Conservation (phyloP, 805 yeast species). For the Wickerhamiella sergipiensis region DNA sequence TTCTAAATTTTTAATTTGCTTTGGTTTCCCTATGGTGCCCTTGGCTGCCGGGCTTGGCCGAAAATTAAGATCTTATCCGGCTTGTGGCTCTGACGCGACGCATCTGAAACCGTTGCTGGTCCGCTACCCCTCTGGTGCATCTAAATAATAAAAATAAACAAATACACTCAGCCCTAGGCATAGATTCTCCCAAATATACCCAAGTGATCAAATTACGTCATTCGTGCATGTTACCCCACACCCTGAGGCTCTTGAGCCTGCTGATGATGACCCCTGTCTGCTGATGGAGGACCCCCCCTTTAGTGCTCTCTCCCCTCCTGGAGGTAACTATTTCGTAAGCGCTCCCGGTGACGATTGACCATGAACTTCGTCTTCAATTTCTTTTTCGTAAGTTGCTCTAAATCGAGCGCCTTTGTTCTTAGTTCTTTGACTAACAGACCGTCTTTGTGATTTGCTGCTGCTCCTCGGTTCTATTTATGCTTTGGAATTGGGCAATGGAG, state of each 20-base stretch:
- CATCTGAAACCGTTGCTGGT: neutral
- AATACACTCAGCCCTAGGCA: neutral
- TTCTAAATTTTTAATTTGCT: too few species aligned
- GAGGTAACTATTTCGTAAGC: neutral
- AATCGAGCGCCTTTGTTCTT: too few species aligned
- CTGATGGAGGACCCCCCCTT: too few species aligned
- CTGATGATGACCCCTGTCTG: too few species aligned
- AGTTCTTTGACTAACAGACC: constrained; percentile 11
- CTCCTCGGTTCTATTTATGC: constrained; percentile 6
- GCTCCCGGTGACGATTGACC: neutral
- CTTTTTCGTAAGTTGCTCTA: constrained; percentile 12
- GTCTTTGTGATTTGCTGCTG: constrained; percentile 8
- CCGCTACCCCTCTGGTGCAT: neutral
- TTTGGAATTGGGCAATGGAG: constrained; percentile 13
- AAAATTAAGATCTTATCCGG: neutral
- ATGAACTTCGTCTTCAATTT: constrained; percentile 11
- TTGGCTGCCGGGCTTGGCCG: too few species aligned
- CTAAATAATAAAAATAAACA: neutral
- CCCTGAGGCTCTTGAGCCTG: neutral
- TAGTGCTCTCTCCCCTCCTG: too few species aligned
- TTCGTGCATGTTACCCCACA: neutral
- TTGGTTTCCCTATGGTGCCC: too few species aligned
- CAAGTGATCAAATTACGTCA: neutral
- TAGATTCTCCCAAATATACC: neutral
- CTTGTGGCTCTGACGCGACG: neutral